A percentile compares a stretch with the other conserved stretches of the same genome.
Evolutionary conservation across 805 yeast species (phyloP).

Genomic region (Metschnikowia dekortorum): DNA sequence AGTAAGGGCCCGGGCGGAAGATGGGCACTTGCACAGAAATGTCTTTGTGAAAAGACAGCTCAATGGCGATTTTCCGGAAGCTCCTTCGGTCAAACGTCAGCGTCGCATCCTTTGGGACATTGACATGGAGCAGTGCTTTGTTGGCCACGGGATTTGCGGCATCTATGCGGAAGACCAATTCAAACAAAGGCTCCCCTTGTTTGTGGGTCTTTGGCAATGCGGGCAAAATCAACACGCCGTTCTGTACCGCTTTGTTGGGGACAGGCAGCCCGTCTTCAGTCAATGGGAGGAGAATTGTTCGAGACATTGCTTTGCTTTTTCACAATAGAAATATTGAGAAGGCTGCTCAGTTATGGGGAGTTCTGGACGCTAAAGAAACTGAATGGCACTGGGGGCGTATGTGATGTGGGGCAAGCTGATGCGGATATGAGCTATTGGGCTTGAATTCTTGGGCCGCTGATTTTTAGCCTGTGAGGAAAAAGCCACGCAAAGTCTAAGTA

Average conservation of each 20-base stretch:
- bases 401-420: no score
- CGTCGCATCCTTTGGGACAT: conserved; percentile 50
- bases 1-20: conserved; percentile 71
- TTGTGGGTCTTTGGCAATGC: conserved; percentile 31
- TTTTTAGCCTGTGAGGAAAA: no score
- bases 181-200: conserved; percentile 37
- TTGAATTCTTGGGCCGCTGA: no score
- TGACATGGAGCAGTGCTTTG: conserved; percentile 69
- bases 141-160: conserved; percentile 74
- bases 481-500: no score
- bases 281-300: conserved; percentile 43
- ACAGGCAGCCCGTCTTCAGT: conserved; percentile 47
- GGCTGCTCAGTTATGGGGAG: no score
- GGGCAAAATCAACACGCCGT: conserved; percentile 52
- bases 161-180: conserved; percentile 57
- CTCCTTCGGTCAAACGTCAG: conserved; percentile 51
- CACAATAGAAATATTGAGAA: no score
- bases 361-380: no score
- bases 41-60: conserved; percentile 62
- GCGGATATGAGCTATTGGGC: no score
- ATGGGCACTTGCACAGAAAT: conserved; percentile 57
- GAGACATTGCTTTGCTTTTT: conserved; percentile 7
- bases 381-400: no score
- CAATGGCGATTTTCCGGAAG: conserved; percentile 49
- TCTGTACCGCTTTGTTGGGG: conserved; percentile 27